Conservation (phyloP, 2,329 filamentous ascomycete species). For the Scortechinia acanthostroma region DNA sequence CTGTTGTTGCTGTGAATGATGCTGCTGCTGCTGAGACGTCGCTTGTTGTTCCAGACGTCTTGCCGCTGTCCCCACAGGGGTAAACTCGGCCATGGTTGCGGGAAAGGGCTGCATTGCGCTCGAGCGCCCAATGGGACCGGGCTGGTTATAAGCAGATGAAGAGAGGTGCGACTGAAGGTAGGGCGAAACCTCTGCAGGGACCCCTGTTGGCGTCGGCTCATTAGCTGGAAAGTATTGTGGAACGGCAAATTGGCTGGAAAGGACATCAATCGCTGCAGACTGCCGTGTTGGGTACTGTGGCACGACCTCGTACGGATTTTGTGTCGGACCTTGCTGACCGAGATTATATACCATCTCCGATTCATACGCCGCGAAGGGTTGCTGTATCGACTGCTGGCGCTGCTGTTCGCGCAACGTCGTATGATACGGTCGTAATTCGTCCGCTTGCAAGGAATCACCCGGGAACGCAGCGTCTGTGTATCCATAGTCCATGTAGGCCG, state of each 20-base stretch:
- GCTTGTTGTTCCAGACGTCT: slow-evolving; percentile 8
- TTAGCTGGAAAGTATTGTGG: slow-evolving; percentile 11
- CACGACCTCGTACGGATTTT: slow-evolving; percentile 9
- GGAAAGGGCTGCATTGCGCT: slow-evolving; percentile 10
- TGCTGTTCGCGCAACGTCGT: background rate
- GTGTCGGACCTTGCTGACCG: background rate
- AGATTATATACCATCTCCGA: background rate
- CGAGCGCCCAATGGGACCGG: slow-evolving; percentile 5
- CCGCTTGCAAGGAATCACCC: background rate
- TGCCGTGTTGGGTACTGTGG: slow-evolving; percentile 13
- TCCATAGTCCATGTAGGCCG: background rate
- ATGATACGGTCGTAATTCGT: background rate
- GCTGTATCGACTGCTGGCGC: background rate
- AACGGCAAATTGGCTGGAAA: slow-evolving; percentile 14
- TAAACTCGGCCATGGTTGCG: slow-evolving; percentile 12
- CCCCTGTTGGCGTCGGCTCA: slow-evolving; percentile 7
- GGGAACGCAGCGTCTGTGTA: background rate
- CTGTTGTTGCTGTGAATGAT: slow-evolving; percentile 14
- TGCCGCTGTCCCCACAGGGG: slow-evolving; percentile 9
- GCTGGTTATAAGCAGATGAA: background rate
- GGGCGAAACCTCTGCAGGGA: slow-evolving; percentile 7
- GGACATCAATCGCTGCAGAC: slow-evolving; percentile 13
- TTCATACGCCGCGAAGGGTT: background rate
- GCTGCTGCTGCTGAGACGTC: slow-evolving; percentile 4
- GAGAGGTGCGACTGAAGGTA: background rate